These are phyloP conservation scores for Sphagnum tenellum DNA, from an alignment of 225 moss, liverwort and hornwort species.

Conservation along the genomic window DNA sequence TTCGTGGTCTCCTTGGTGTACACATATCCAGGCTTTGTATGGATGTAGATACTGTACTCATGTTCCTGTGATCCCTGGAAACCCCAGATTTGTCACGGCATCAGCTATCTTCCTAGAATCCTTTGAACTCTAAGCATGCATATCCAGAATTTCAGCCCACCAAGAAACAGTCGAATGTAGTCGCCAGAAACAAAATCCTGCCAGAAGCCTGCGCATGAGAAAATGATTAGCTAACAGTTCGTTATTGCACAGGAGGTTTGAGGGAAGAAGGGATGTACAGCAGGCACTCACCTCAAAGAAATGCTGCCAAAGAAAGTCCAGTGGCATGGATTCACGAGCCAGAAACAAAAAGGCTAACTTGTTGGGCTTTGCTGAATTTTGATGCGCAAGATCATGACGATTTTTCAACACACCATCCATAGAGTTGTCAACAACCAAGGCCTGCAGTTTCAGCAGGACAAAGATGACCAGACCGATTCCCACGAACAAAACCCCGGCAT, in stretches of 20 bases:
- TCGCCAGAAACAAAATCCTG: no score
- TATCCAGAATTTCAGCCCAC: no score
- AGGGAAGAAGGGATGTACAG: no score
- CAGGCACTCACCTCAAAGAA: constrained; percentile 52
- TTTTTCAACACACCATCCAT: no score
- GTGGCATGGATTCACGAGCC: constrained; percentile 68
- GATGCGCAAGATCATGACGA: constrained; percentile 4
- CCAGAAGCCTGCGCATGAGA: no score
- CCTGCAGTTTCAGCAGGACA: constrained; percentile 47
- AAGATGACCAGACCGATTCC: constrained; percentile 29
- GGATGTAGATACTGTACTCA: constrained; percentile 80
- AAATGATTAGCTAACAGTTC: no score
- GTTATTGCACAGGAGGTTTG: no score
- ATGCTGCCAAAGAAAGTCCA: constrained; percentile 76
- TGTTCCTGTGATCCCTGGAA: constrained; percentile 52
- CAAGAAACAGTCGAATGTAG: no score
- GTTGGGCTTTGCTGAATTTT: constrained; percentile 13
- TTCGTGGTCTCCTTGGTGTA: constrained; percentile 47
- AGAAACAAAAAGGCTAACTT: constrained; percentile 81
- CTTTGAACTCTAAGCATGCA: no score
- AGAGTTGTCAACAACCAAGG: constrained; percentile 15
- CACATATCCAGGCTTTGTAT: constrained; percentile 66
- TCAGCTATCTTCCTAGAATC: no score
- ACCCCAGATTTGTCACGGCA: neutral
- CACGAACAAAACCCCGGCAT: constrained; percentile 34